Percentiles rank a stretch among this genome's conserved stretches.
Evolutionary conservation across 768 basidiomycete genomes (phyloP).

Genomic region (Trametes cubensis): DNA sequence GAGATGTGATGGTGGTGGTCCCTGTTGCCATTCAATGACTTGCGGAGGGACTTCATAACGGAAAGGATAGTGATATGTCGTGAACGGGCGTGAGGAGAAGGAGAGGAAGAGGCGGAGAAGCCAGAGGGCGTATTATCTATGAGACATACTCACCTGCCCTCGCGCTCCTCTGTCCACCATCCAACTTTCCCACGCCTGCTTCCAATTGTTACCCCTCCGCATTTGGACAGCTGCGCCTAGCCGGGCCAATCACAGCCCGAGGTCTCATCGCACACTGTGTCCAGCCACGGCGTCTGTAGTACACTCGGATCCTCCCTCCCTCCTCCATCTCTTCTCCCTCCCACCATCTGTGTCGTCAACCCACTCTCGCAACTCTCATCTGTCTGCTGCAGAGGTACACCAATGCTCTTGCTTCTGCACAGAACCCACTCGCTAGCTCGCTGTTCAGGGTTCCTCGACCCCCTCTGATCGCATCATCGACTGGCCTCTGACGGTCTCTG

Average conservation of each 20-base stretch:
- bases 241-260: slow-evolving; percentile 17
- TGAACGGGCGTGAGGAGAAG: slow-evolving; percentile 31
- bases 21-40: slow-evolving; percentile 72
- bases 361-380: background rate
- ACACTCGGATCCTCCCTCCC: background rate
- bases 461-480: no score
- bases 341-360: background rate
- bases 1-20: slow-evolving; percentile 70
- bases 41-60: slow-evolving; percentile 81
- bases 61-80: slow-evolving; percentile 29
- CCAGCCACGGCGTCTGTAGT: background rate
- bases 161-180: slow-evolving; percentile 1
- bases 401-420: no score
- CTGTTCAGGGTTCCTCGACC: no score
- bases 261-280: slow-evolving; percentile 13
- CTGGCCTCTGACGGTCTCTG: background rate
- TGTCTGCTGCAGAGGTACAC: background rate
- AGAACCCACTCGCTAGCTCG: no score
- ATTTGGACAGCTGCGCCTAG: slow-evolving; percentile 11
- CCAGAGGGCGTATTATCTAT: slow-evolving; percentile 28
- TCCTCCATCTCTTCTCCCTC: background rate
- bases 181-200: slow-evolving; percentile 22
- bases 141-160: slow-evolving; percentile 16
- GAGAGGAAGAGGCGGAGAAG: slow-evolving; percentile 24
- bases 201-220: slow-evolving; percentile 21